Evolutionary conservation across 768 basidiomycete genomes (phyloP).

Genomic region (Jaapia argillacea): DNA sequence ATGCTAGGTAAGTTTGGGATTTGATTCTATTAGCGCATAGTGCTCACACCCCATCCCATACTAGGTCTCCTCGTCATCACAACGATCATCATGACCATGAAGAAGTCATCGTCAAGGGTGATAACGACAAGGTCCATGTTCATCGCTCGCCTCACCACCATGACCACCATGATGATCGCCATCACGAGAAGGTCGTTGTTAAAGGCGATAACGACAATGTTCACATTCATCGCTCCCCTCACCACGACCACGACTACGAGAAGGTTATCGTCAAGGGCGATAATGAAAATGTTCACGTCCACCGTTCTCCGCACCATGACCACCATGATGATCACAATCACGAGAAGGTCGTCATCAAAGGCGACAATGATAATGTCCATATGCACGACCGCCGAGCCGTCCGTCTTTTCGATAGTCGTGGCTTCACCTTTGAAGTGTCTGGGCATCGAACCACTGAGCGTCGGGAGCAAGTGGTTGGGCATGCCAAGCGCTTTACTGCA

Average conservation of each 20-base stretch:
- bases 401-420: constrained; percentile 1
- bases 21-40: too few relatives aligned
- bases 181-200: constrained; percentile 5
- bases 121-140: constrained; percentile 1
- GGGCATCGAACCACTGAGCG: neutral
- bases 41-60: too few relatives aligned
- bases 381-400: constrained; percentile 6
- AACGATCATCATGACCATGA: too few relatives aligned
- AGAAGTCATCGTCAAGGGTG: too few relatives aligned
- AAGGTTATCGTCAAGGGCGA: constrained; percentile 15
- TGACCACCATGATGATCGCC: constrained; percentile 1
- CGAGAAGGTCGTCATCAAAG: constrained; percentile 11
- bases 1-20: too few relatives aligned
- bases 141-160: neutral
- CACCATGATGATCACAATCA: constrained; percentile 11
- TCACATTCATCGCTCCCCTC: constrained; percentile 2
- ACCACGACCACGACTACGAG: constrained; percentile 7
- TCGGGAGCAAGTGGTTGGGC: neutral
- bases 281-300: constrained; percentile 14
- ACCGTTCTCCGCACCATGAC: constrained; percentile 6
- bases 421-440: neutral
- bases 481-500: too few relatives aligned
- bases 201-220: constrained; percentile 1
- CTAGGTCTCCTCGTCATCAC: too few relatives aligned
- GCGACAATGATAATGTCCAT: constrained; percentile 14